A percentile compares a stretch with the other conserved stretches of the same genome.
Conservation (phyloP, 495 filamentous ascomycete species). For the Cairneyella variabilis region DNA sequence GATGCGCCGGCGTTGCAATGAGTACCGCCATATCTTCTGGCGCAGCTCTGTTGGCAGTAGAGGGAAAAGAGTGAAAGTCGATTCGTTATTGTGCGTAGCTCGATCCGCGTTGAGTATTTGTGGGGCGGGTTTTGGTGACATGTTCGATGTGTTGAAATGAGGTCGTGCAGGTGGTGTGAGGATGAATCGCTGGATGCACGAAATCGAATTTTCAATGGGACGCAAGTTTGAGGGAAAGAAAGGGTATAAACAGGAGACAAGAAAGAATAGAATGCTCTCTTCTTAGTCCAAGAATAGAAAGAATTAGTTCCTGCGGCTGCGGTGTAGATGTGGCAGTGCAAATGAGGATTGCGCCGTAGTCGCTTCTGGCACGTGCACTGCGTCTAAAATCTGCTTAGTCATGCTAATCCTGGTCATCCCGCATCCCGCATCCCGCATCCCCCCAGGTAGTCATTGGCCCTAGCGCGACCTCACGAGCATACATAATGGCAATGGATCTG, state of each 20-base stretch:
- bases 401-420: too few species aligned
- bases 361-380: not conserved
- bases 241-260: not conserved
- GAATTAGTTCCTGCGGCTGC: not conserved
- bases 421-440: too few species aligned
- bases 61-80: not conserved
- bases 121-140: not conserved
- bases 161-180: not conserved
- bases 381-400: not conserved
- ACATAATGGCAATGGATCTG: too few species aligned
- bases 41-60: slow-evolving; percentile 7
- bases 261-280: not conserved
- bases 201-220: not conserved
- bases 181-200: not conserved
- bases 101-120: not conserved
- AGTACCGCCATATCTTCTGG: slow-evolving; percentile 2
- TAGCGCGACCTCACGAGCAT: too few species aligned
- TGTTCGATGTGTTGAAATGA: not conserved
- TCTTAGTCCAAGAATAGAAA: not conserved
- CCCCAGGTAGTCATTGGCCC: too few species aligned
- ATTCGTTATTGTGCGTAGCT: not conserved
- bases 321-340: not conserved
- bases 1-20: slow-evolving; percentile 1
- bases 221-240: not conserved
- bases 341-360: not conserved